phyloP scores from a whole-genome alignment of 2,329 filamentous ascomycete species.

The Paradendryphiella salina region DNA sequence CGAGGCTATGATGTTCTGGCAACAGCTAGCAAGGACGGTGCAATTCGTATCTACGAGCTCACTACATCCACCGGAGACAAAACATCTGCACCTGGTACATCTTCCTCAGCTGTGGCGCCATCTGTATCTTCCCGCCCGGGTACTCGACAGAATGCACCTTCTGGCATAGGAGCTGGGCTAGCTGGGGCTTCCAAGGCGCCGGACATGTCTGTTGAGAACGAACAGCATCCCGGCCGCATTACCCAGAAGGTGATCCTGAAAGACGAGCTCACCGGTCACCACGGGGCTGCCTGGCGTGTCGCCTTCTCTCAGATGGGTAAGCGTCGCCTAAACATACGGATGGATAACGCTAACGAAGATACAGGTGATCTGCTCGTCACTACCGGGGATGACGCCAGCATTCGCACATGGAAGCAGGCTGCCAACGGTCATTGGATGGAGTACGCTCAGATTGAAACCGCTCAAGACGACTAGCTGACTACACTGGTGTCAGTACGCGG shows the following conservation, averaged over 20 bases:
- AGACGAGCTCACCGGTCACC: slow-evolving; percentile 67
- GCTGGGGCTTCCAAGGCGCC: slow-evolving; percentile 49
- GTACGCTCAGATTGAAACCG: slow-evolving; percentile 53
- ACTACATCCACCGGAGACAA: slow-evolving; percentile 60
- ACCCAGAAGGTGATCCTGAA: slow-evolving; percentile 66
- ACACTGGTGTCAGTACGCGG: not conserved
- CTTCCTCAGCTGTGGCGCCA: slow-evolving; percentile 20
- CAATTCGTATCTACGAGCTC: slow-evolving; percentile 83
- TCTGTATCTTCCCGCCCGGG: slow-evolving; percentile 32
- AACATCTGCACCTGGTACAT: slow-evolving; percentile 25
- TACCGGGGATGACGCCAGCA: slow-evolving; percentile 73
- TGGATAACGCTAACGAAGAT: slow-evolving; percentile 43
- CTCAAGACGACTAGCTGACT: slow-evolving; percentile 31
- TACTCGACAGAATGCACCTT: slow-evolving; percentile 46
- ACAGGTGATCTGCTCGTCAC: slow-evolving; percentile 73
- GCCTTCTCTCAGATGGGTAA: slow-evolving; percentile 61
- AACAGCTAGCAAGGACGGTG: slow-evolving; percentile 90
- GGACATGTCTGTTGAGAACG: slow-evolving; percentile 57
- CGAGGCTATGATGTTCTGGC: slow-evolving; percentile 88
- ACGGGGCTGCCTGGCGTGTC: slow-evolving; percentile 74
- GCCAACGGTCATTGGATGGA: slow-evolving; percentile 54
- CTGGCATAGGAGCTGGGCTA: slow-evolving; percentile 59
- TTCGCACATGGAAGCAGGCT: slow-evolving; percentile 56
- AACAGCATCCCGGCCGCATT: slow-evolving; percentile 67
- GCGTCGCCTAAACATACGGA: slow-evolving; percentile 7